Conservation (phyloP, 305 asterid genomes). For the Fraxinus ornus region DNA sequence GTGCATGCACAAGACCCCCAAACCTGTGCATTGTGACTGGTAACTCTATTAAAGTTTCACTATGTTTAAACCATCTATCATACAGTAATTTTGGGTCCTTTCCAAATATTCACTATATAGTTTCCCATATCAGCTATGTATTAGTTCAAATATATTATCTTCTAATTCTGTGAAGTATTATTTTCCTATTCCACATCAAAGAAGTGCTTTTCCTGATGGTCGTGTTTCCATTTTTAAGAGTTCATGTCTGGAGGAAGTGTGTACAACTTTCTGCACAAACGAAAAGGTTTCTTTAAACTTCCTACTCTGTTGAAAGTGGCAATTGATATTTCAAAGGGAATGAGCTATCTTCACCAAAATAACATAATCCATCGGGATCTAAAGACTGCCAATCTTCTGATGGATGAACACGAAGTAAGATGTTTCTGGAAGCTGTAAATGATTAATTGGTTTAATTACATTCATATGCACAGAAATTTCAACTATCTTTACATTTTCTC, state of each 20-base stretch:
- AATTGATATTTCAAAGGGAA: constrained; percentile 88
- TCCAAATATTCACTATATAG: background rate
- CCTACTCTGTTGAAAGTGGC: constrained; percentile 88
- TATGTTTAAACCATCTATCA: background rate
- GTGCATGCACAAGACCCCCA: constrained; percentile 93
- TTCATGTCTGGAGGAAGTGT: constrained; percentile 97
- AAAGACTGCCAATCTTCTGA: constrained; percentile 92
- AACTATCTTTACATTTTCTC: background rate
- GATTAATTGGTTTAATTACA: background rate
- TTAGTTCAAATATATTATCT: background rate
- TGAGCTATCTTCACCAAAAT: constrained; percentile 95
- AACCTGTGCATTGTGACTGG: constrained; percentile 91
- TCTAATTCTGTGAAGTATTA: constrained; percentile 2
- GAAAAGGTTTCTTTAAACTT: constrained; percentile 84
- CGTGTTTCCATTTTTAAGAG: constrained; percentile 41
- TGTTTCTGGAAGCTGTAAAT: background rate
- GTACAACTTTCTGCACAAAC: constrained; percentile 89
- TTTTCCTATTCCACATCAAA: background rate
- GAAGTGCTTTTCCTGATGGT: background rate
- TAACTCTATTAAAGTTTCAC: constrained; percentile 23
- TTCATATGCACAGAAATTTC: background rate
- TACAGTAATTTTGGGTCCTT: background rate
- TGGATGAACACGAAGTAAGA: constrained; percentile 92
- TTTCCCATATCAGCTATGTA: background rate
- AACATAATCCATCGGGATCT: constrained; percentile 89